phyloP scores from a whole-genome alignment of 768 basidiomycete genomes.

The Auriscalpium microsporum region DNA sequence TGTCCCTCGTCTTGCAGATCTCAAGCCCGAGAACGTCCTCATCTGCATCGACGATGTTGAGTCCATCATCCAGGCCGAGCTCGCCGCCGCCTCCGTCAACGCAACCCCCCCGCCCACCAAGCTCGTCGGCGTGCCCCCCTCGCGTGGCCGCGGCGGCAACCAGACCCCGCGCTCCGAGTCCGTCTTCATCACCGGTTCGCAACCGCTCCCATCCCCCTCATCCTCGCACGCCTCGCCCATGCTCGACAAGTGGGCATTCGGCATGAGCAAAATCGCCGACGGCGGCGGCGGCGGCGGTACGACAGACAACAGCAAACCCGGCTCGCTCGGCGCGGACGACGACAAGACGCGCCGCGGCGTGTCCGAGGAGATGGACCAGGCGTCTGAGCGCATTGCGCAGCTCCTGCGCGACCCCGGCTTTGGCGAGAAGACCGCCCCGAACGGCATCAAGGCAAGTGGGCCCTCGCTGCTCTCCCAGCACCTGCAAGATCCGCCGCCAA shows the following conservation, averaged over 20 bases:
- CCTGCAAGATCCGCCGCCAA: constrained; percentile 14
- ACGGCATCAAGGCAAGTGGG: constrained; percentile 36
- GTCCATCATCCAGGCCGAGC: constrained; percentile 77
- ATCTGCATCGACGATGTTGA: constrained; percentile 97
- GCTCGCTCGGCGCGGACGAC: constrained; percentile 19
- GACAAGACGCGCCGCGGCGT: constrained; percentile 17
- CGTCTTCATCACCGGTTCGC: constrained; percentile 84
- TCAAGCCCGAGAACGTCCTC: constrained; percentile 97
- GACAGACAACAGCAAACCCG: constrained; percentile 26
- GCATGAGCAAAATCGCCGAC: constrained; percentile 83
- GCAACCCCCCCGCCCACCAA: constrained; percentile 40
- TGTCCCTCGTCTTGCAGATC: constrained; percentile 38
- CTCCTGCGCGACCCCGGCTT: constrained; percentile 34
- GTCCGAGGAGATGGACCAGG: constrained; percentile 32
- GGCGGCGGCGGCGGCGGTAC: constrained; percentile 28
- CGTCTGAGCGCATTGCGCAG: constrained; percentile 44
- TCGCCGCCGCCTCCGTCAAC: constrained; percentile 46
- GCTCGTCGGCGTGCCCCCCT: constrained; percentile 88
- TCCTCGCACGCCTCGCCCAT: constrained; percentile 62
- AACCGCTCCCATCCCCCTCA: constrained; percentile 83
- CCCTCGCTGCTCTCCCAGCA: constrained; percentile 61
- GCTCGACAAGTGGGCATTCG: constrained; percentile 84
- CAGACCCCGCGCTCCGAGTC: constrained; percentile 86
- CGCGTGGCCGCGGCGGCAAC: constrained; percentile 89
- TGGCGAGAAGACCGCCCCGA: constrained; percentile 29